These are phyloP conservation scores for Sporothrix protearum DNA, from an alignment of 2,329 filamentous ascomycete species.

Conservation along the genomic window DNA sequence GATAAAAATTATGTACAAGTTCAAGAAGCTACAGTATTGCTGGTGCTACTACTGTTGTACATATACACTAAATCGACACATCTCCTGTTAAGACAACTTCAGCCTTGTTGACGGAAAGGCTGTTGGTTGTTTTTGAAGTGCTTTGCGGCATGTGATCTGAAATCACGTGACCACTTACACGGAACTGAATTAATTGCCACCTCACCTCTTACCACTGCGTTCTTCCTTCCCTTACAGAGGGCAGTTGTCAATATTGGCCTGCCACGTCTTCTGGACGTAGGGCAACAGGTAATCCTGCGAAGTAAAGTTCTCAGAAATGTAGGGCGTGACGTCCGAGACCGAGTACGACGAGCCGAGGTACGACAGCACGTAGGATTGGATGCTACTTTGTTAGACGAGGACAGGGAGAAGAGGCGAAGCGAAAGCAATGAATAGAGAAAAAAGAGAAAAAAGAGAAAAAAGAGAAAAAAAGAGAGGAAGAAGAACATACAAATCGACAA, in stretches of 20 bases:
- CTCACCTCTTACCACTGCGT: not conserved
- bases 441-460: not conserved
- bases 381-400: constrained; percentile 26
- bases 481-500: constrained; percentile 45
- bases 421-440: not conserved
- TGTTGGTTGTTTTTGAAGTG: too few species aligned
- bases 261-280: constrained; percentile 41
- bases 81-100: too few species aligned
- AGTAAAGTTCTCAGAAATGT: constrained; percentile 41
- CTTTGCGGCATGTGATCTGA: too few species aligned
- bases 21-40: too few species aligned
- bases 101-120: too few species aligned
- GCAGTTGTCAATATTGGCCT: constrained; percentile 28
- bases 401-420: not conserved
- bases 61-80: too few species aligned
- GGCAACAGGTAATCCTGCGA: constrained; percentile 41
- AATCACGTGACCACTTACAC: constrained; percentile 6
- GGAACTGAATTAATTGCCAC: not conserved
- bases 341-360: constrained; percentile 40
- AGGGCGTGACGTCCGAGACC: constrained; percentile 38
- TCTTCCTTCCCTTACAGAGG: not conserved
- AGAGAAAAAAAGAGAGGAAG: not conserved
- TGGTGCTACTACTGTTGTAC: too few species aligned
- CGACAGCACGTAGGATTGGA: constrained; percentile 38
- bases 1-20: too few species aligned